Evolutionary conservation across 116 monocot species (phyloP), one percentile per base, ranked within the genome.

Genomic region (Iris pallida): DNA sequence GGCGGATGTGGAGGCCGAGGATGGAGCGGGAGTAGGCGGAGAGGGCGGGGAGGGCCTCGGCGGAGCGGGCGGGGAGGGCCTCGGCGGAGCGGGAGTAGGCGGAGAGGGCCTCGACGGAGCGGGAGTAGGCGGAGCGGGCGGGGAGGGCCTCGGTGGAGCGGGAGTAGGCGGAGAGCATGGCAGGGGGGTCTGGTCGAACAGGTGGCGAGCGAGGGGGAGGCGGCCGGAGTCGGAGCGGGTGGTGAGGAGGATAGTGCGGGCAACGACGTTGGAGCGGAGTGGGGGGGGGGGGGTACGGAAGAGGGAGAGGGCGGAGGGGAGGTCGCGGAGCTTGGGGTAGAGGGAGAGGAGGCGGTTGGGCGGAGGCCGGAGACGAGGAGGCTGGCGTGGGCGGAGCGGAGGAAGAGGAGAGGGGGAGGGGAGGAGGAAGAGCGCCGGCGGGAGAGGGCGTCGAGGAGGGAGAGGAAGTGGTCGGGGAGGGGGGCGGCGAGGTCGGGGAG

Each of bases 141-240:
- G 53, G 64, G 6, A 20, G 47, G 45, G 73, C 80, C 0, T 77
- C 58, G 45, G 70, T 53, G 12, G 82, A 63, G n/a, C 88, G 85
- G 49, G 93, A 72, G 60, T 84, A 88, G 20, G 72, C 87, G 4
- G 98, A 98, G 18, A 98, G 88, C 83, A 92, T 79, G 54, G 88
- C 72, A 65, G 16, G 13, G n/a, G 81, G 14, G 75, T 72, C 20
- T 46, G 42, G 63, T 87, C 83, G 83, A 97, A 92, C 15, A 90
- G 14, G 17, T 73, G 11, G 43, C 70, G 72, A 40, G 97, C 92
- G 45, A 73, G 46, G 6, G 42, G 44, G 47, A 81, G 71, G 65
- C 75, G 46, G 42, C 83, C 83, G 42, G 75, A 45, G 48, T 72
- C 64, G n/a, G 89, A 77, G 65, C 73, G 69, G 20, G 91, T 77